Conservation (phyloP, 179 eudicot genomes). For the Patellifolia procumbens region DNA sequence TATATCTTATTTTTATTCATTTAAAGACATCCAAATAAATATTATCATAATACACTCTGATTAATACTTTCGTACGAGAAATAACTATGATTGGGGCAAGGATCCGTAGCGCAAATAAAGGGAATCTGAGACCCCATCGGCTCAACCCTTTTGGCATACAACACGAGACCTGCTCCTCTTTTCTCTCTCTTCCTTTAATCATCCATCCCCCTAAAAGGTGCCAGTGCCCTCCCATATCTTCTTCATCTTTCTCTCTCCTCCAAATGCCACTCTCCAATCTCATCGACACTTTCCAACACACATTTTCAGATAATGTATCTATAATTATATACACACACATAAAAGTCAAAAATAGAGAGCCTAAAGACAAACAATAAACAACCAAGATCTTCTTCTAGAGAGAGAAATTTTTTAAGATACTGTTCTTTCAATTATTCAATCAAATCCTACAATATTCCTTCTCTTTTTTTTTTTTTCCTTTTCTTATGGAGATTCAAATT, state of each 20-base stretch:
- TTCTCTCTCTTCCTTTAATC: conserved; percentile 20
- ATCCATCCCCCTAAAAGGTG: conserved; percentile 14
- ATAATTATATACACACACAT: neutral
- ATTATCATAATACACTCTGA: too few species aligned
- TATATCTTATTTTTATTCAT: too few species aligned
- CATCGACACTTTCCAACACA: conserved; percentile 5
- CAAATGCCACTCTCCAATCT: neutral
- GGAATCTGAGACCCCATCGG: neutral
- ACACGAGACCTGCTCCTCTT: conserved; percentile 1
- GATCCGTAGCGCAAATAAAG: conserved; percentile 3
- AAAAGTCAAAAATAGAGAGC: conserved; percentile 15
- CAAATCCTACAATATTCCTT: neutral
- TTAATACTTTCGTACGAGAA: too few species aligned
- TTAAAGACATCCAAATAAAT: too few species aligned
- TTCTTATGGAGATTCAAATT: neutral
- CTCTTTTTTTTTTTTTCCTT: neutral
- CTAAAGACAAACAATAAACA: conserved; percentile 2
- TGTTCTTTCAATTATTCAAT: neutral
- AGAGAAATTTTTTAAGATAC: neutral
- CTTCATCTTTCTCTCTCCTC: conserved; percentile 21
- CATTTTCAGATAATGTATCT: conserved; percentile 12
- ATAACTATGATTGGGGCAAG: neutral
- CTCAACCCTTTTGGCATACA: neutral
- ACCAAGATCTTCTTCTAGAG: neutral
- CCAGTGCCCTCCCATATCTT: neutral